A percentile compares a stretch with the other conserved stretches of the same genome.
Evolutionary conservation across 2,329 filamentous ascomycete genomes (phyloP).

Genomic region (Iodosphaeria phyllophila): DNA sequence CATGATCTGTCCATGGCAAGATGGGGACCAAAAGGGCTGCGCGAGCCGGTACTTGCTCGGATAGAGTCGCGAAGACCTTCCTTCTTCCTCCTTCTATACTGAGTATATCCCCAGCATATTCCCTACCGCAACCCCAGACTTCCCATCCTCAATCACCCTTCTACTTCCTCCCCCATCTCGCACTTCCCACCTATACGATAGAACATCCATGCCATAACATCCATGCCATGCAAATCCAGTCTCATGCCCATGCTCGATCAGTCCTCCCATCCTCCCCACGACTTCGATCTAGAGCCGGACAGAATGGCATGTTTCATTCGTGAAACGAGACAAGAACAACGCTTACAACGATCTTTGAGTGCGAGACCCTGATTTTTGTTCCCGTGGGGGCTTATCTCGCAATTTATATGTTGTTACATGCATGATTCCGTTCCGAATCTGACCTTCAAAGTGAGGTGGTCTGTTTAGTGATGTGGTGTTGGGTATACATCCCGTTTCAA

Average conservation of each 20-base stretch:
- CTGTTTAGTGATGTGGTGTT: too few species aligned
- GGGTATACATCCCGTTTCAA: too few species aligned
- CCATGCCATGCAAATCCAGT: constrained; percentile 5
- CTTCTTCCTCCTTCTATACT: too few species aligned
- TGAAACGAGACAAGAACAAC: constrained; percentile 17
- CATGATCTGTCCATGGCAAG: too few species aligned
- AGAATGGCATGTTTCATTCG: constrained; percentile 9
- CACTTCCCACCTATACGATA: neutral
- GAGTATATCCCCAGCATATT: too few species aligned
- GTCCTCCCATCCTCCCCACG: constrained; percentile 8
- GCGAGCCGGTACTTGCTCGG: too few species aligned
- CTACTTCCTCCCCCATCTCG: too few species aligned
- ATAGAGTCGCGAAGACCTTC: too few species aligned
- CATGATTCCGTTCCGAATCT: neutral
- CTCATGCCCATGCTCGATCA: constrained; percentile 21
- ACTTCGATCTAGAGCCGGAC: constrained; percentile 21
- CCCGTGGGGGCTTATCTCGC: constrained; percentile 18
- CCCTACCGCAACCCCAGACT: too few species aligned
- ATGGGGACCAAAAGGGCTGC: too few species aligned
- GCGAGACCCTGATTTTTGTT: constrained; percentile 15
- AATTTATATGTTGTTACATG: constrained; percentile 23
- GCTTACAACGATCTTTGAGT: constrained; percentile 20
- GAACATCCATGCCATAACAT: neutral
- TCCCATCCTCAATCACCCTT: too few species aligned
- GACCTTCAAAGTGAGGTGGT: too few species aligned